phyloP scores from a whole-genome alignment of 2,329 filamentous ascomycete species.

The Calonectria pauciramosa region DNA sequence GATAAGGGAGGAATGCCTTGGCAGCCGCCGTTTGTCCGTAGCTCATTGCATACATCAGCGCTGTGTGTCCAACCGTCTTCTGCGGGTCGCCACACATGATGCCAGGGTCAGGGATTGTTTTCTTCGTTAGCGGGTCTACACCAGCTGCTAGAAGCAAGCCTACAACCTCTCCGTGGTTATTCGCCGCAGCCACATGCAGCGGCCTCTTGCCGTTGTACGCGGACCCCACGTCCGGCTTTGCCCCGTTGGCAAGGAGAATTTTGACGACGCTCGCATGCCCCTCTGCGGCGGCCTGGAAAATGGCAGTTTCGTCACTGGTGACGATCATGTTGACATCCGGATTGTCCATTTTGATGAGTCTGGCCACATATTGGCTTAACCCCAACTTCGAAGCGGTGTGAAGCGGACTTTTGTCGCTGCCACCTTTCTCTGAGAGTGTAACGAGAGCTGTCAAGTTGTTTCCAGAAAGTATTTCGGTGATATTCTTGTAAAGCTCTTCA shows the following conservation, averaged over 20 bases:
- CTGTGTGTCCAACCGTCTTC: constrained; percentile 39
- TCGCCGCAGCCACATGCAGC: background rate
- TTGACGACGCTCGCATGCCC: constrained; percentile 38
- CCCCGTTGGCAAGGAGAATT: constrained; percentile 42
- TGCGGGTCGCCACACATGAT: constrained; percentile 30
- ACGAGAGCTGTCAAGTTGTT: background rate
- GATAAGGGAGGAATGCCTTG: constrained; percentile 45
- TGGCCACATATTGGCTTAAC: background rate
- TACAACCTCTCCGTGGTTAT: background rate
- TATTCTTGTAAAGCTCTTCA: background rate
- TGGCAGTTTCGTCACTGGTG: background rate
- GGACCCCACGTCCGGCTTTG: constrained; percentile 41
- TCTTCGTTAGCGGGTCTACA: background rate
- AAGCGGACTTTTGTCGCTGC: background rate
- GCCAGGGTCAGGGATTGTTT: background rate
- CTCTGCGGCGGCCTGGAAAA: constrained; percentile 41
- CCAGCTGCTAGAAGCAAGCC: background rate
- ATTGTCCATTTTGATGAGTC: background rate
- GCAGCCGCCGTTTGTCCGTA: constrained; percentile 43
- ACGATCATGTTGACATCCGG: background rate
- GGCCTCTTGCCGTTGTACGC: constrained; percentile 33
- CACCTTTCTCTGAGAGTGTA: background rate
- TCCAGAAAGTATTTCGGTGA: background rate
- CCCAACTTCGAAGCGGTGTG: background rate
- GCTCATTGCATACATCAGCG: constrained; percentile 50